Conservation (phyloP, 2,329 filamentous ascomycete genomes). For the Diaporthe aspalathi region DNA sequence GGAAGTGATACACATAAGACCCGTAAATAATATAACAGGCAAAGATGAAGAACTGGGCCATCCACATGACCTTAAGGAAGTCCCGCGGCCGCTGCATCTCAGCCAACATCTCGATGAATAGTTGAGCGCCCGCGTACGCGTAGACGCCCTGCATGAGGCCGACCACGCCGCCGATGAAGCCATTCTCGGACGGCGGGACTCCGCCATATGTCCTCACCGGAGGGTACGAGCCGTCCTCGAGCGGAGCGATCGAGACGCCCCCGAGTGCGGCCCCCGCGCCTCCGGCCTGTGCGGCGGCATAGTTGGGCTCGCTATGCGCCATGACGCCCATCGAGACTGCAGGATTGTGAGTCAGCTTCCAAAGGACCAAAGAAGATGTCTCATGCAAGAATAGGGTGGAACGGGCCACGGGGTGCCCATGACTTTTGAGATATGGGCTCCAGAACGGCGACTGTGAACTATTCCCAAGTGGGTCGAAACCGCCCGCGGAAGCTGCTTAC, state of each 20-base stretch:
- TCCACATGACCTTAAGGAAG: slow-evolving; percentile 54
- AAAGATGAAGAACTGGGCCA: slow-evolving; percentile 53
- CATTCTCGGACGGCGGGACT: slow-evolving; percentile 53
- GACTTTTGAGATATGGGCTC: no score
- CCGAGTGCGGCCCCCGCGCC: slow-evolving; percentile 45
- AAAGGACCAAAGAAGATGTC: no score
- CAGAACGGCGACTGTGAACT: no score
- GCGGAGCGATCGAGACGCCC: slow-evolving; percentile 44
- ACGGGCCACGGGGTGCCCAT: no score
- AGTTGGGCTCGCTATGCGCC: slow-evolving; percentile 61
- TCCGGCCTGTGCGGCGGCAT: slow-evolving; percentile 46
- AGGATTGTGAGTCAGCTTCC: no score
- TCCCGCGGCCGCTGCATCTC: slow-evolving; percentile 56
- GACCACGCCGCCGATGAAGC: slow-evolving; percentile 57
- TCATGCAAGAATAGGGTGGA: no score
- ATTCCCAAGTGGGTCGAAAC: no score
- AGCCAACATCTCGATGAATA: slow-evolving; percentile 67
- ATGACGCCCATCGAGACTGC: slow-evolving; percentile 65
- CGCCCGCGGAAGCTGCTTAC: no score
- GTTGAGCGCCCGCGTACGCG: slow-evolving; percentile 65
- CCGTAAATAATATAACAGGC: slow-evolving; percentile 53
- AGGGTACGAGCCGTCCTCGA: slow-evolving; percentile 47
- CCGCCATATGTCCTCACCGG: slow-evolving; percentile 51
- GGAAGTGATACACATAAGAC: slow-evolving; percentile 52
- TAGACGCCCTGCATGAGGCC: slow-evolving; percentile 64